Conservation (phyloP, 495 filamentous ascomycete species). For the Talaromyces liani region DNA sequence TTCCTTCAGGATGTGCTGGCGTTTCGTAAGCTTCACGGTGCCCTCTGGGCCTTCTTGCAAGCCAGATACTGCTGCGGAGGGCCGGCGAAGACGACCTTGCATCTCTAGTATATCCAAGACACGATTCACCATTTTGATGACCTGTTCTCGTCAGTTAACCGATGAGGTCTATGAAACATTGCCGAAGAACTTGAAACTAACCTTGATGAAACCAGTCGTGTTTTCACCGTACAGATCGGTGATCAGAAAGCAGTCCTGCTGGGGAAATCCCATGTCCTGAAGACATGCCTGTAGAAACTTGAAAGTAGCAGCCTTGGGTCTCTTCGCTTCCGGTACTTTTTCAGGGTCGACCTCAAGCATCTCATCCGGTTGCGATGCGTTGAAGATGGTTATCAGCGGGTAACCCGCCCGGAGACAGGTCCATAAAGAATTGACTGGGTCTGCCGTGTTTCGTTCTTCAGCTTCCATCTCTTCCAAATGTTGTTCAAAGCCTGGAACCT, state of each 20-base stretch:
- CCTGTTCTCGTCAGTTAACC: constrained; percentile 19
- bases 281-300: constrained; percentile 64
- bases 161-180: background rate
- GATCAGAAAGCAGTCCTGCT: constrained; percentile 83
- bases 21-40: constrained; percentile 58
- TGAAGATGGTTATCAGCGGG: constrained; percentile 84
- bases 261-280: constrained; percentile 63
- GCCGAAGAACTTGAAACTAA: constrained; percentile 22
- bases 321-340: constrained; percentile 54
- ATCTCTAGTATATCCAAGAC: constrained; percentile 81
- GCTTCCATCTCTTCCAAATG: constrained; percentile 58
- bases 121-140: constrained; percentile 75
- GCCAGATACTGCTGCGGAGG: constrained; percentile 35
- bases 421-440: constrained; percentile 90
- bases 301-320: constrained; percentile 62
- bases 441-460: constrained; percentile 52
- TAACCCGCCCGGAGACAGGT: constrained; percentile 75
- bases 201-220: constrained; percentile 96
- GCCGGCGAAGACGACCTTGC: constrained; percentile 58
- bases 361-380: constrained; percentile 60
- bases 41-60: constrained; percentile 27
- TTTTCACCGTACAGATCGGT: constrained; percentile 87
- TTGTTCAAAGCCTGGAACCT: constrained; percentile 73
- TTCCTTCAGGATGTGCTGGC: constrained; percentile 83
- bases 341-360: constrained; percentile 56